Evolutionary conservation across 169 alveolate species (phyloP), one percentile per base, ranked within the genome.

Genomic region (Eimeria falciformis): DNA sequence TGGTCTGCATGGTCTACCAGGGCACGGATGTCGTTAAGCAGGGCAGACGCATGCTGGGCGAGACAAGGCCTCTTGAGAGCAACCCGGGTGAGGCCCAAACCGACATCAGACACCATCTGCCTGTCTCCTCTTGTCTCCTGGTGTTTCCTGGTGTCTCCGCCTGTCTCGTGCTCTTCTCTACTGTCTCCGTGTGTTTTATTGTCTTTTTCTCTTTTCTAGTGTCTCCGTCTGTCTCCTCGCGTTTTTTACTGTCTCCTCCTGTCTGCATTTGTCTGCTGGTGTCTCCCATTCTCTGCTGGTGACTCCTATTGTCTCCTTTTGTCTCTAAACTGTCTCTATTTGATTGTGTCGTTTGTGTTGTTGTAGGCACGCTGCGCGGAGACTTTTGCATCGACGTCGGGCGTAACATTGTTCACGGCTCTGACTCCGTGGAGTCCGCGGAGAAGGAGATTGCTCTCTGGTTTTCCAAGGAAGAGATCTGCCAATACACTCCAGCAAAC

Each of bases 1-100:
- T 99, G 37, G 98, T 98, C 88, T 97, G 99, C 85, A 98, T 98
- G 99, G 99, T 97, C 40, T 99, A 99, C 99, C 99, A 98, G 96
- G 99, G 99, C 33, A 96, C 97, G 53, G 99, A 98, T 78, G 88
- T 73, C 71, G 98, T 99, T 47, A 97, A 96, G 92, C 97, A 97
- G 85, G 99, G 99, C 71, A 97, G 99, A 95, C 96, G 95, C 86
- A 94, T 98, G 96, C 96, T 99, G 83, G 99, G 99, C 27, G 98
- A 98, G 56, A 98, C 99, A 45, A 96, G 97, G 55, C 99, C 99
- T 56, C 77, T 75, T 7, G 86, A 90, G 69, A 27, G 88, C 46
- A 17, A 29, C 56, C 94, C 93, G 6, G 93, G 93, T 68, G 53
- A 21, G 65, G 23, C n/a, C n/a, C n/a, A n/a, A n/a, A n/a, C n/a